These are phyloP conservation scores for Lolium rigidum DNA, from an alignment of 176 grass and related monocot genomes.

Conservation along the genomic window DNA sequence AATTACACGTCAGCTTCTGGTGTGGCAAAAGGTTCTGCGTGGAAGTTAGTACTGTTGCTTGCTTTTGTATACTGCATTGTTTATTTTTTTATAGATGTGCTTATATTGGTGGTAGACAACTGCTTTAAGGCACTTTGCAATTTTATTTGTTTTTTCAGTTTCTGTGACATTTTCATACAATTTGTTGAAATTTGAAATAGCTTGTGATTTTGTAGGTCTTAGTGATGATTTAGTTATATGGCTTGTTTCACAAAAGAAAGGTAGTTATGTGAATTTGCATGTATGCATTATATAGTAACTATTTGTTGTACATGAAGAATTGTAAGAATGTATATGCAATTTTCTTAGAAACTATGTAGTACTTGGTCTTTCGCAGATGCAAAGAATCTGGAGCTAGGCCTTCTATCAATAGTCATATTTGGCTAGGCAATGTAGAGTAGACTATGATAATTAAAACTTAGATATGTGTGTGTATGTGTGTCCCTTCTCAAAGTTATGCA, in stretches of 20 bases:
- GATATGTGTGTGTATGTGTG: background rate
- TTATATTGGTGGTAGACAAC: constrained; percentile 4
- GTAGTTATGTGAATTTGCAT: constrained; percentile 10
- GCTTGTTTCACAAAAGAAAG: background rate
- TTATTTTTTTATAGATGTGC: background rate
- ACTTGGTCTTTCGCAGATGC: background rate
- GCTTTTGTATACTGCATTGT: background rate
- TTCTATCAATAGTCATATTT: background rate
- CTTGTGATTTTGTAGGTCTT: background rate
- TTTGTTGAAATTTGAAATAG: background rate
- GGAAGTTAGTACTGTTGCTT: background rate
- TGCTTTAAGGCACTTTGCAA: background rate
- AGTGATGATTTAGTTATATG: background rate
- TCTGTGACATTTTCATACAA: background rate
- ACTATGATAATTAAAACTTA: background rate
- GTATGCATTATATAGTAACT: background rate
- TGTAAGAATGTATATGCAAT: background rate
- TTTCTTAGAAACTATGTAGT: background rate
- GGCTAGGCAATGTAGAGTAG: background rate
- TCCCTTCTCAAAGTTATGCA: constrained; percentile 12
- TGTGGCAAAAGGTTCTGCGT: no score
- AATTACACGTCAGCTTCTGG: background rate
- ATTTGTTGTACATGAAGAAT: background rate
- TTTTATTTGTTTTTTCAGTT: background rate
- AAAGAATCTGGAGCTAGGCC: background rate